These are phyloP conservation scores for Eimeria sp. DNA, from an alignment of 169 alveolate species.

Conservation along the genomic window DNA sequence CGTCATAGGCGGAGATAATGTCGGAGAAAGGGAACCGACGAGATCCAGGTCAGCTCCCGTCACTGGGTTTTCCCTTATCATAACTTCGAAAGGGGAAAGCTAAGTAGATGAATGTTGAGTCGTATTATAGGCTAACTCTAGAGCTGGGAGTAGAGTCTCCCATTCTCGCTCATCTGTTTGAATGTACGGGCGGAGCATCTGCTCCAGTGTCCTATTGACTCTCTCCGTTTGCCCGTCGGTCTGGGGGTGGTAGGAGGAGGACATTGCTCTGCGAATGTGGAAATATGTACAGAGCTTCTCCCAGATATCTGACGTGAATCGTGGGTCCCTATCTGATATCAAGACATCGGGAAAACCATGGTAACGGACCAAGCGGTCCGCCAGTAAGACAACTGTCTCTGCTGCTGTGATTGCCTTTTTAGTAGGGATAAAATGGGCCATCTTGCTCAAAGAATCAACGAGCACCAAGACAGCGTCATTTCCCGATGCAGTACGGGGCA, in stretches of 20 bases:
- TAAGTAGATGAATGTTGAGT: neutral
- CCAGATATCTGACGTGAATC: neutral
- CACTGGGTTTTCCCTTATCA: neutral
- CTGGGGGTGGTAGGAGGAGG: neutral
- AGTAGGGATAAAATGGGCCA: neutral
- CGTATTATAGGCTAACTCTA: neutral
- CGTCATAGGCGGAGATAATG: no score
- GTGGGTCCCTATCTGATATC: neutral
- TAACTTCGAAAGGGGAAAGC: neutral
- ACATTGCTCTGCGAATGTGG: neutral
- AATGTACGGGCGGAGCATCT: neutral
- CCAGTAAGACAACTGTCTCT: no score
- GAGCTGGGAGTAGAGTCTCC: no score
- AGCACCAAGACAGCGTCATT: neutral
- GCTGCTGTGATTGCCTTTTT: no score
- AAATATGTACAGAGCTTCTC: neutral
- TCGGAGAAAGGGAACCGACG: no score
- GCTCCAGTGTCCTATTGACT: neutral
- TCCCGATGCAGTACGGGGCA: neutral
- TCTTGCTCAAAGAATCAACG: neutral
- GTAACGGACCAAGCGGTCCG: no score
- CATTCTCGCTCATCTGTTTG: neutral
- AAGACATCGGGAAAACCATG: neutral
- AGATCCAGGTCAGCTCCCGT: no score
- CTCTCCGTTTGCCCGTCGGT: neutral